Conservation (phyloP, 169 alveolate species). For the Cryptosporidium canis region DNA sequence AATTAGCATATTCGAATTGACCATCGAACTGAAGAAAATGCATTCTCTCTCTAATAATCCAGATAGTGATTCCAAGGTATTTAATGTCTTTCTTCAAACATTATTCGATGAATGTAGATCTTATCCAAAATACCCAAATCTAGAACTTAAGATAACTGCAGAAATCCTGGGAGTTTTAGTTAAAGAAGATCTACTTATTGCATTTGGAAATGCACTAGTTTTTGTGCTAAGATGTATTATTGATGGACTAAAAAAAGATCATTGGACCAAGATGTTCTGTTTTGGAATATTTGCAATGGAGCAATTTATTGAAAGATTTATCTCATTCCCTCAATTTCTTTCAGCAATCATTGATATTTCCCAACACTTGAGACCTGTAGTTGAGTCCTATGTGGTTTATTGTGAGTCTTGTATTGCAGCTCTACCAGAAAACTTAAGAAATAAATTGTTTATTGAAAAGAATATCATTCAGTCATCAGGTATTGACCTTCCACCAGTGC, state of each 20-base stretch:
- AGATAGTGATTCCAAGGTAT: not conserved
- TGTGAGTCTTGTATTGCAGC: constrained; percentile 38
- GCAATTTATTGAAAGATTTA: constrained; percentile 64
- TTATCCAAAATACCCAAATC: constrained; percentile 86
- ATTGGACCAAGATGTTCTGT: constrained; percentile 75
- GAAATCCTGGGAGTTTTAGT: constrained; percentile 82
- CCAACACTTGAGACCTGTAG: constrained; percentile 25
- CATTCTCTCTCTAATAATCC: constrained; percentile 6
- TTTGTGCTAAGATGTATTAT: constrained; percentile 78
- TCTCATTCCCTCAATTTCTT: constrained; percentile 71
- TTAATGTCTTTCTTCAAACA: constrained; percentile 75
- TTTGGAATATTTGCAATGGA: constrained; percentile 80
- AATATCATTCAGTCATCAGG: not conserved
- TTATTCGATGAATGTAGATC: constrained; percentile 86
- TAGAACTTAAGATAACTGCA: constrained; percentile 85
- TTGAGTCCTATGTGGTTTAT: constrained; percentile 20
- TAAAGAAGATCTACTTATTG: constrained; percentile 67
- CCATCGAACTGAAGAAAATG: not conserved
- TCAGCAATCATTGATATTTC: constrained; percentile 68
- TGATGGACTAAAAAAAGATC: constrained; percentile 77
- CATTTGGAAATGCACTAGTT: constrained; percentile 65
- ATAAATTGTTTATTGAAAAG: constrained; percentile 25
- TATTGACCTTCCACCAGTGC: not conserved
- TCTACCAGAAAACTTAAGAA: constrained; percentile 33
- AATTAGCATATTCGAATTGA: not conserved